Evolutionary conservation across 768 basidiomycete genomes (phyloP), one percentile per base, ranked within the genome.

Genomic region (Naganishia friedmannii): DNA sequence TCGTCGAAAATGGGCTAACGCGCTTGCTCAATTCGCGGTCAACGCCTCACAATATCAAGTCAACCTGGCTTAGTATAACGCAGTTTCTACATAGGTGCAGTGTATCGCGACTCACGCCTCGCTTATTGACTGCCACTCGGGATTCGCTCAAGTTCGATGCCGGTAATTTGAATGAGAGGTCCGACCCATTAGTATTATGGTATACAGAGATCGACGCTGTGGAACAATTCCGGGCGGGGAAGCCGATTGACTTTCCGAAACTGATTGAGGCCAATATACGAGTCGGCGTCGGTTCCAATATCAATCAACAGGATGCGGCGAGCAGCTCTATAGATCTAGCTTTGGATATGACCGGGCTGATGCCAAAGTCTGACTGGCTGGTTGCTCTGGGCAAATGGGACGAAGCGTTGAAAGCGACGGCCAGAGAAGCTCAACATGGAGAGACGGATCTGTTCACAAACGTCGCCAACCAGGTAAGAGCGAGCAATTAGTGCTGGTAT

Each of bases 291-390:
- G 65, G 65, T 21, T 70, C 70, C 1, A 66, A 55, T n/a, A 56
- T 66, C 34, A 31, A 60, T 34, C 71, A 72, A 31, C 58, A 67
- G 23, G 71, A 72, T 51, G 67, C 53, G 29, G 71, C 71, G 26
- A 46, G 26, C 32, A 45, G 65, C 21, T 23, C 58, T 1, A 72
- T 72, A 12, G 57, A 68, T 23, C 45, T 72, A 15, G 66, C 60
- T 19, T 28, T 45, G 28, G 60, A 68, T 12, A 23, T 48, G n/a
- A 29, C 23, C 45, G 67, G 71, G 4, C 23, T 72, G 2, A 23
- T 37, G 51, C 71, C 67, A 3, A 67, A 69, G 42, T 60, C 66
- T 10, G 56, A 53, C 8, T 72, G 71, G 71, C 51, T 68, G 12
- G 42, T 68, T 8, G 55, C 65, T 53, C 60, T 72, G 13, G 48